Evolutionary conservation across 73 alveolate species (phyloP).

Genomic region (Paramecium tetraurelia): DNA sequence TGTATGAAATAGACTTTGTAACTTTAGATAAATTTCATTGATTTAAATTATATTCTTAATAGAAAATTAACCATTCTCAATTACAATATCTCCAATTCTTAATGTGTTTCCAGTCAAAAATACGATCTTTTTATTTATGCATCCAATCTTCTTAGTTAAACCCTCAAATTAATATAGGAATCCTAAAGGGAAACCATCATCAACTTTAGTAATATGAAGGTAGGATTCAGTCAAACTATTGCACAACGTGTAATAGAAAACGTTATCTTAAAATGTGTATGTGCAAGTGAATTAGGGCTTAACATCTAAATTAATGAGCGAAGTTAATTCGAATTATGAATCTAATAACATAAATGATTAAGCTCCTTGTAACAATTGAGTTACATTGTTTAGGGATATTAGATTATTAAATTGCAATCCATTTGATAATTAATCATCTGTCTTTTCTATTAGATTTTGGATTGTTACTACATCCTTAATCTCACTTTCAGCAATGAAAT

Average conservation of each 20-base stretch:
- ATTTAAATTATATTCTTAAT: neutral
- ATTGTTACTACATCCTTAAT: neutral
- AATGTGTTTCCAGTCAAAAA: neutral
- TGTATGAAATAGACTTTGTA: neutral
- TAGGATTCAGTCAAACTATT: neutral
- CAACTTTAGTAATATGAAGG: neutral
- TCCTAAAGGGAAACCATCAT: neutral
- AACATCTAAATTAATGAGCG: neutral
- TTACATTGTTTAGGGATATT: neutral
- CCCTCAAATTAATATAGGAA: neutral
- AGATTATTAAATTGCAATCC: neutral
- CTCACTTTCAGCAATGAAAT: neutral
- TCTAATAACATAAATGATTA: neutral
- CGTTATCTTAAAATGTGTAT: neutral
- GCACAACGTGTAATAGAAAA: neutral
- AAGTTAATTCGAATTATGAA: neutral
- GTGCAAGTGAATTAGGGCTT: neutral
- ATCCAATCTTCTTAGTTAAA: neutral
- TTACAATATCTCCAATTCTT: neutral
- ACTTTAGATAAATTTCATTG: neutral
- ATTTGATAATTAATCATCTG: neutral
- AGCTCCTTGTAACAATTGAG: neutral
- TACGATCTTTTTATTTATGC: neutral
- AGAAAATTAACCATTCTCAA: neutral
- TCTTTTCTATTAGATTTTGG: neutral